Conservation (phyloP, 202 grass and related monocot genomes). For the Brachypodium distachyon region DNA sequence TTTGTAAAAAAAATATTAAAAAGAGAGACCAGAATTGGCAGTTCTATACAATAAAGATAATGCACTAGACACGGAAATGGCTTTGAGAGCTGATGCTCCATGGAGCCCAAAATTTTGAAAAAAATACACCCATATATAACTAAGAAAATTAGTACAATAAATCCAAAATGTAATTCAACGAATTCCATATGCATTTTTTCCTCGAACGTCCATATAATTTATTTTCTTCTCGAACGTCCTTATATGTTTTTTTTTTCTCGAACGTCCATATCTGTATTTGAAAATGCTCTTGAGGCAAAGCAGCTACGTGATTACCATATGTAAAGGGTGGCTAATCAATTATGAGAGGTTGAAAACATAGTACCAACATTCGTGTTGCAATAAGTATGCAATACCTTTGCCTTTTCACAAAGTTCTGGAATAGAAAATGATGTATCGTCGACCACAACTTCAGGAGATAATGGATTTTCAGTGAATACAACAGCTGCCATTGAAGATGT, state of each 20-base stretch:
- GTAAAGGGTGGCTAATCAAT: not conserved
- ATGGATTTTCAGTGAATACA: conserved; percentile 34
- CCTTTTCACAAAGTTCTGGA: conserved; percentile 45
- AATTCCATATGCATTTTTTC: no score
- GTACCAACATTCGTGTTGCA: not conserved
- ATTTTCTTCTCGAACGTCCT: no score
- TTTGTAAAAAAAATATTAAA: not conserved
- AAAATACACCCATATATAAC: no score
- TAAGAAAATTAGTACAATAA: not conserved
- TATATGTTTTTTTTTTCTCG: no score
- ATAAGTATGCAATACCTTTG: conserved; percentile 17
- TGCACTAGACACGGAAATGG: not conserved
- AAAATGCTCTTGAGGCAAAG: not conserved
- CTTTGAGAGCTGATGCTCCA: no score
- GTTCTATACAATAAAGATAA: not conserved
- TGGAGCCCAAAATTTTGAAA: no score
- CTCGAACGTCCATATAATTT: no score
- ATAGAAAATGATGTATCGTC: conserved; percentile 55
- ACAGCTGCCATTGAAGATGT: conserved; percentile 53
- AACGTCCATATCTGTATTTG: not conserved
- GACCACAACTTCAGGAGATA: conserved; percentile 40
- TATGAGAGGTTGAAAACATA: not conserved
- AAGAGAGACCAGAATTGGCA: not conserved
- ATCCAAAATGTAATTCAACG: not conserved
- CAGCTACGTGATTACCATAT: not conserved